Percentiles rank a stretch among this genome's conserved stretches.
Conservation (phyloP, 306 rosid genomes). For the Acacia confusa region DNA sequence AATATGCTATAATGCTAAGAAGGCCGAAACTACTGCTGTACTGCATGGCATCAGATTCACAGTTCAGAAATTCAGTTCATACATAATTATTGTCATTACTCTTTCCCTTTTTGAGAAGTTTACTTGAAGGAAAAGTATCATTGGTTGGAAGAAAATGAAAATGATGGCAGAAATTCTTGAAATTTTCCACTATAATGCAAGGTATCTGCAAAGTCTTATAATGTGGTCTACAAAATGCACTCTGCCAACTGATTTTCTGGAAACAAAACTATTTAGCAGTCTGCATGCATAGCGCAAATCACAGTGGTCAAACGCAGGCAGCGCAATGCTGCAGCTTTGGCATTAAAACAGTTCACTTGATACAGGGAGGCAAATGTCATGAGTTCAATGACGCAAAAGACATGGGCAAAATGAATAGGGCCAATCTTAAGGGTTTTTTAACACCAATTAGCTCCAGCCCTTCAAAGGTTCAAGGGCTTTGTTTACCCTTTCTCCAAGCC, state of each 20-base stretch:
- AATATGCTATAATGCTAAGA: not conserved
- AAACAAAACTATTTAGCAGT: not conserved
- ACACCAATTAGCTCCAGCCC: not conserved
- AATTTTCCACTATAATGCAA: not conserved
- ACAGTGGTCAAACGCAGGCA: not conserved
- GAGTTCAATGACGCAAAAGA: not conserved
- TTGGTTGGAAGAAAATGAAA: not conserved
- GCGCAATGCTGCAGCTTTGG: not conserved
- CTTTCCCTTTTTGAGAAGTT: not conserved
- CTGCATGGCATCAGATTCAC: not conserved
- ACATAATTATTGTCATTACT: not conserved
- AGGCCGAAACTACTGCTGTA: not conserved
- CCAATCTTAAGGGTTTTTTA: not conserved
- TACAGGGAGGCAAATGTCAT: not conserved
- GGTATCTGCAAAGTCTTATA: not conserved
- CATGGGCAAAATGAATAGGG: not conserved
- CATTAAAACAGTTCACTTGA: not conserved
- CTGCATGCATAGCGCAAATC: not conserved
- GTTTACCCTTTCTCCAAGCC: not conserved
- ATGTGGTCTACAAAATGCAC: not conserved
- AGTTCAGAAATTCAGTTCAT: not conserved
- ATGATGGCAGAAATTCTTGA: not conserved
- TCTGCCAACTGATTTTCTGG: not conserved
- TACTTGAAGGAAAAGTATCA: not conserved
- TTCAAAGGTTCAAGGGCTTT: not conserved